A percentile compares a stretch with the other conserved stretches of the same genome.
Evolutionary conservation across 1,284 basidiomycete species (phyloP).

Genomic region (Moesziomyces antarcticus): DNA sequence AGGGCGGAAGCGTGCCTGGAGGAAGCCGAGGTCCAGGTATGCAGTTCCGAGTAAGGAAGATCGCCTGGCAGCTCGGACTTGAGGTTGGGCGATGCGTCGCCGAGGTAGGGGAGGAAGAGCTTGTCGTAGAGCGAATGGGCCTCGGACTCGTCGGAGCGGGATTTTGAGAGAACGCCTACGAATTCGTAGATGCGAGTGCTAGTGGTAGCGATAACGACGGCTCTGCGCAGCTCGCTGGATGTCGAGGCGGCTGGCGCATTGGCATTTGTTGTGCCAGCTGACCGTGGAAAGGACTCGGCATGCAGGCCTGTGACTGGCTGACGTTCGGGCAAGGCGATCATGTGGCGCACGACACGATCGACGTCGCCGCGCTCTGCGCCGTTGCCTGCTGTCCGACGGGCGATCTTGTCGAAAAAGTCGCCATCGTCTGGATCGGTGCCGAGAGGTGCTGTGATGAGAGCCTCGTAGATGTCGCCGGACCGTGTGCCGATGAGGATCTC

Average conservation of each 20-base stretch:
- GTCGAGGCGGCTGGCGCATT: conserved; percentile 1
- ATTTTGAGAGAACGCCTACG: conserved; percentile 73
- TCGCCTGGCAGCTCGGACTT: conserved; percentile 66
- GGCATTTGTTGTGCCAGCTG: not conserved
- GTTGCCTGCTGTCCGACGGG: conserved; percentile 56
- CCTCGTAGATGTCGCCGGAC: conserved; percentile 66
- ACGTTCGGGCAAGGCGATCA: conserved; percentile 56
- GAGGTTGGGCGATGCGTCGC: conserved; percentile 52
- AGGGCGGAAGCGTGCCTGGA: conserved; percentile 16
- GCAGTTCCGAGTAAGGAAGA: conserved; percentile 68
- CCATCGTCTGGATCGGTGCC: conserved; percentile 70
- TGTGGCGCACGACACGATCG: conserved; percentile 53
- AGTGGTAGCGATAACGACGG: conserved; percentile 81
- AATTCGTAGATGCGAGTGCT: conserved; percentile 92
- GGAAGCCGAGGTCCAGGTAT: conserved; percentile 63
- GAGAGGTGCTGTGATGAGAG: conserved; percentile 76
- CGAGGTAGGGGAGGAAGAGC: conserved; percentile 61
- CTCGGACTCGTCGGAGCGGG: conserved; percentile 75
- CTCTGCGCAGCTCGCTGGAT: conserved; percentile 20
- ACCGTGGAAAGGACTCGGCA: conserved; percentile 39
- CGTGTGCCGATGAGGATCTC: conserved; percentile 87
- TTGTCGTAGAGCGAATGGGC: conserved; percentile 57
- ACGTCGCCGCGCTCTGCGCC: conserved; percentile 48
- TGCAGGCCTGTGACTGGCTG: conserved; percentile 60
- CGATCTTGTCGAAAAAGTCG: conserved; percentile 65